These are phyloP conservation scores for Aspergillus haitiensis DNA, from an alignment of 495 filamentous ascomycete species.

Conservation along the genomic window DNA sequence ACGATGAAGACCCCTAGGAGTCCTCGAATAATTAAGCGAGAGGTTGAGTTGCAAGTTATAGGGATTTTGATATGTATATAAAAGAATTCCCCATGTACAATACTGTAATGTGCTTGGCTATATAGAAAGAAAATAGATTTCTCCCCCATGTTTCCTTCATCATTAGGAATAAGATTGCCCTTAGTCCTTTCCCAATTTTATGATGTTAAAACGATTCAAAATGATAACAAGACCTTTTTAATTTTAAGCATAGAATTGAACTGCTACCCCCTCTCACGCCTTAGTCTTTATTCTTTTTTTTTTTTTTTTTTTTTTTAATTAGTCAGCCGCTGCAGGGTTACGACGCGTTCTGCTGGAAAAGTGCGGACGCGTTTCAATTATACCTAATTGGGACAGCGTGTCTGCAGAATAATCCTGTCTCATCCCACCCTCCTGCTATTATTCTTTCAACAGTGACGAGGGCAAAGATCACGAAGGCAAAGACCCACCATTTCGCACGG, in stretches of 20 bases:
- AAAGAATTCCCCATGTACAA: constrained; percentile 14
- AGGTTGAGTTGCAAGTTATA: background rate
- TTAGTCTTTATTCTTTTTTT: background rate
- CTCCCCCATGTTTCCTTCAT: background rate
- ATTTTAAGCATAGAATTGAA: background rate
- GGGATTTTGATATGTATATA: constrained; percentile 16
- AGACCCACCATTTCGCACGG: constrained; percentile 4
- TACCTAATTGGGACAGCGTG: constrained; percentile 39
- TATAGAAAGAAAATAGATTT: constrained; percentile 9
- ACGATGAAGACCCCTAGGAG: constrained; percentile 6
- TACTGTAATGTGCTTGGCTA: background rate
- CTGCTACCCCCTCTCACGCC: background rate
- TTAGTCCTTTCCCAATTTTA: too few relatives aligned
- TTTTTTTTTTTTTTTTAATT: constrained; percentile 1
- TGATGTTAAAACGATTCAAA: too few relatives aligned
- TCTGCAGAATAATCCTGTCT: constrained; percentile 29
- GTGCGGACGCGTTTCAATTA: constrained; percentile 40
- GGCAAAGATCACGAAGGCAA: background rate
- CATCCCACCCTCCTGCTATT: constrained; percentile 22
- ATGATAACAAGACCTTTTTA: too few relatives aligned
- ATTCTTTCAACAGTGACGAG: constrained; percentile 10
- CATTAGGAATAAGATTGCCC: background rate
- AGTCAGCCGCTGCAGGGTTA: constrained; percentile 18
- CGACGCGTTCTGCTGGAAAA: constrained; percentile 22
- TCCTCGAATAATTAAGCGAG: too few relatives aligned